Base-by-base conservation (phyloP, 345 rosid species). In the Eucalyptus virginea region DNA sequence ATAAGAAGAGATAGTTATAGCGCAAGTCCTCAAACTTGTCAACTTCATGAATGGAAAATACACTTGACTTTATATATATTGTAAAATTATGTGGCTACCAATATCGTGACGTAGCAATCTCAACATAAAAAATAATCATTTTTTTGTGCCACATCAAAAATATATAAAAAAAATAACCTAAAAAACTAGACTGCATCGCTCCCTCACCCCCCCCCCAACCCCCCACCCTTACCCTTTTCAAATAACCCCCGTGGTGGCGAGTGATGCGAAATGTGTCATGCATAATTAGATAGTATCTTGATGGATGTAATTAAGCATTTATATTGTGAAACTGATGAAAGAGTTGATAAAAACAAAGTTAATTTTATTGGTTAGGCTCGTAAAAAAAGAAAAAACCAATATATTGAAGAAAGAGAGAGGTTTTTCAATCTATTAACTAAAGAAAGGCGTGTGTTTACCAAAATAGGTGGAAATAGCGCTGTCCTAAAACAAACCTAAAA, bases 221-320 rank as follows among this genome's bases (percentile, higher is more conserved):
- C 6, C 3, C 3, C 3, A n/a, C n/a, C n/a, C n/a, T n/a, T n/a
- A n/a, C 51, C 1, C 50, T 0, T 49, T 50, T 50, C 54, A 50
- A 50, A 50, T 24, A 23, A 24, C 13, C 14, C 65, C 60, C 60
- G 4, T 54, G 11, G 60, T 54, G 65, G 65, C 65, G 5, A 58
- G n/a, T 58, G 28, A 58, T 58, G 65, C 0, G 28, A 0, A 58
- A 24, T 58, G 28, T 11, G 1, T 28, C n/a, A 1, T 28, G 67
- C n/a, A 28, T 26, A 60, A 26, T 60, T 26, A 60, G n/a, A 28
- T 60, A 60, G 14, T 6, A 60, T 60, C n/a, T 26, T 26, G n/a
- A 11, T 60, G 8, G n/a, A 6, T 60, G 8, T 60, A 11, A 60
- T 60, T 28, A 0, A 28, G 67, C n/a, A 60, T 28, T 60, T 28